Base-by-base conservation (phyloP, 148 eudicot species). In the Spergularia bocconei region DNA sequence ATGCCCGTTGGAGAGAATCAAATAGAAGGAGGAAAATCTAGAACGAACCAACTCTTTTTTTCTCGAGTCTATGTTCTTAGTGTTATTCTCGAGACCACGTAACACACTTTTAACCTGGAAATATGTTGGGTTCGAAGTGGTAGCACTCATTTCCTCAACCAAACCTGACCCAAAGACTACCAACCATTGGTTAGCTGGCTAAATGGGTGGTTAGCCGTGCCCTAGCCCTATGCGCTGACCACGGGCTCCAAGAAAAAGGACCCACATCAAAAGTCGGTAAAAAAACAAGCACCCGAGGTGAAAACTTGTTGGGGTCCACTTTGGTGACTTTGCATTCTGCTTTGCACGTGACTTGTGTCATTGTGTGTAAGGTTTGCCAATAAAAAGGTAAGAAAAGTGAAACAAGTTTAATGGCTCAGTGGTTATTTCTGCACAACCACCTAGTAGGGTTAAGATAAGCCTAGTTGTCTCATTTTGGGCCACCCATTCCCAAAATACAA, bases 341-440 rank as follows among this genome's bases (percentile, higher is more conserved):
- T 7, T 60, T 69, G 65, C 82, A 75, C 82, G 82, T 79, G 82
- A 79, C 29, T 17, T 17, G 12, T 63, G 75, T 75, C 71, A 75
- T 63, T 70, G 41, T 79, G 41, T 79, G 55, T 25, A 17, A 66
- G 55, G 11, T 9, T 29, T 41, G 25, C 33, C 0, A 39, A 63
- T 48, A 20, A 25, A 21, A 39, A 72, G 71, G 55, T 41, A 47
- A 55, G 56, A n/a, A 15, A 44, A 17, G 61, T 78, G 75, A 75
- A 71, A 67, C 81, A 56, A 6, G 39, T 17, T 14, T 65, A 48
- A 48, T 65, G 3, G 41, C 12, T 13, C 48, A 33, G 13, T 8
- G 13, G 2, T 12, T n/a, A 8, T 53, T 56, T 23, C 56, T 6
- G 36, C 36, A 44, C 8, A 44, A 2, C 48, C 48, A 44, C 9